Base-by-base conservation (phyloP, 164 flowering plant genomes). In the Cinnamomum micranthum region DNA sequence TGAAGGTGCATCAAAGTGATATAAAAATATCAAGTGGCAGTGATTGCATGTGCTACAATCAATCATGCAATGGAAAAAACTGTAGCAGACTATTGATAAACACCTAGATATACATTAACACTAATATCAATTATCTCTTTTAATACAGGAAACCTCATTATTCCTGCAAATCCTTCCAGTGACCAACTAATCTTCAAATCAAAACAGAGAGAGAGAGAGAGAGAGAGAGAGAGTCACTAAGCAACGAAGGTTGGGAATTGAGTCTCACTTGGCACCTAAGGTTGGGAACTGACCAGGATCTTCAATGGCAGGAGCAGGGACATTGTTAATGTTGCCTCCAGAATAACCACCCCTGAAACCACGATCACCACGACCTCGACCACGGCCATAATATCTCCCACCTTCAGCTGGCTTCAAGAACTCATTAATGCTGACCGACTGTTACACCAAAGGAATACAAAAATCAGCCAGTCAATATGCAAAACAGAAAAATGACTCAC, bases 391-490 rank as follows among this genome's bases (percentile, higher is more conserved):
- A 82, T 71, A 81, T 76, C 77, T 85, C 73, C 88, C 95, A 19
- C 97, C 94, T 20, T 90, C 95, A 74, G 91, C 89, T 33, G 98
- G 93, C 89, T 93, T 95, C 87, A 95, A 86, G 79, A 93, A 95
- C 80, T 93, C 97, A 68, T 85, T 87, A 9, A 95, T 90, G 91
- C 88, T 93, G 25, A 93, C 80, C 74, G 94, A 77, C 99, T 95
- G 70, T 77, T 58, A 65, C 58, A n/a, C 14, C 25, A 70, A 70
- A 70, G 10, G 25, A 51, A 17, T 10, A 41, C 60, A 55, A 20
- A 20, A 55, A 14, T 55, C 60, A 55, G 60, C 60, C 5, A 5
- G 7, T 6, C 60, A 55, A 55, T 55, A 19, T 55, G 5, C 60
- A 55, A 20, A 55, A 55, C n/a, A 20, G 6, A 7, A 15, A 55